Evolutionary conservation across 2,329 filamentous ascomycete genomes (phyloP), one percentile per base, ranked within the genome.

Genomic region (Erysiphe pulchra): DNA sequence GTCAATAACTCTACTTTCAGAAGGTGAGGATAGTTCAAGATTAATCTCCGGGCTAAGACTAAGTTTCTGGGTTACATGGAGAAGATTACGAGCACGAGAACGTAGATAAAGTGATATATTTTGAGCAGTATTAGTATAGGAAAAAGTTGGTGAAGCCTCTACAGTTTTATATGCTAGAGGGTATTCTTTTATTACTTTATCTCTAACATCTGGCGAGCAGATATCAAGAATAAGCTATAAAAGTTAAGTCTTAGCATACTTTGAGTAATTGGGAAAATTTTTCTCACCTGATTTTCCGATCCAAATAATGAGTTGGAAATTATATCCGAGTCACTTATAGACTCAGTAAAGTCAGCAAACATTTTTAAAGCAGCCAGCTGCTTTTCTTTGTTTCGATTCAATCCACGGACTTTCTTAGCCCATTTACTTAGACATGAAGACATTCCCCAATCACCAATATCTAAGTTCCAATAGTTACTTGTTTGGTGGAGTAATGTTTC

Each of bases 401-500:
- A 52, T 37, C 39, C 44, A 45, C 46, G 50, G 2, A 61, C 42
- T 20, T 52, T 51, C 1, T 56, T 46, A 6, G 62, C 60, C 61
- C 66, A 68, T 1, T 55, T 51, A 1, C 54, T 46, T 45, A 70
- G 50, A 39, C 63, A 59, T 20, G 62, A 50, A 18, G 59, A 62
- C 43, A 61, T 60, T 53, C 65, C 63, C 63, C 73, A 76, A 47
- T 77, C 67, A 14, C 69, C 68, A 18, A 76, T 56, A 53, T 77
- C 75, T 30, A 85, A 58, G 17, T 65, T 62, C 77, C 82, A 87
- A 49, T 73, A 70, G 33, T 75, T 64, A 68, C 78, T 80, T 1
- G 68, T 61, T 58, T 85, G 74, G 39, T 68, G 65, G 49, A 80
- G 60, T 2, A 77, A 60, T 52, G 83, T 76, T 44, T 77, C 69